Percentiles rank a stretch among this genome's conserved stretches.
These are phyloP conservation scores for Auricularia sp. DNA, from an alignment of 768 basidiomycete species.

Conservation along the genomic window DNA sequence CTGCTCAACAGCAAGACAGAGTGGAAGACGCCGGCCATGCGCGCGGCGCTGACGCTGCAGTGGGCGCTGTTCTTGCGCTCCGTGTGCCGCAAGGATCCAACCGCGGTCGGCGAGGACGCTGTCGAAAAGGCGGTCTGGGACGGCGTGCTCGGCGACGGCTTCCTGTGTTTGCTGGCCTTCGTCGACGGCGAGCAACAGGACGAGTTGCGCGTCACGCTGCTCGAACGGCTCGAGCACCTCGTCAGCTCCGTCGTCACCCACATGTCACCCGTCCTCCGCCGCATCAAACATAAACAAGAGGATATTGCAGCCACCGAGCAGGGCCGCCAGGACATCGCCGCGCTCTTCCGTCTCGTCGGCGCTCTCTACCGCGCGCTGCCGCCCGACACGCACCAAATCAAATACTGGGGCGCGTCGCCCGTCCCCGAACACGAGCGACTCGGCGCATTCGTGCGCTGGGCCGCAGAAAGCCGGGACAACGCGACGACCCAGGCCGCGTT, in stretches of 20 bases:
- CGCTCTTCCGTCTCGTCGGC: slow-evolving; percentile 75
- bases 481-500: slow-evolving; percentile 72
- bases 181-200: slow-evolving; percentile 17
- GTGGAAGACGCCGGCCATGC: slow-evolving; percentile 65
- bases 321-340: slow-evolving; percentile 76
- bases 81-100: slow-evolving; percentile 42
- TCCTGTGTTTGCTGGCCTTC: slow-evolving; percentile 51
- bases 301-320: slow-evolving; percentile 60
- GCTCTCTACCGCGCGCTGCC: slow-evolving; percentile 67
- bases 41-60: slow-evolving; percentile 65
- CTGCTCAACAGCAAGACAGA: slow-evolving; percentile 20
- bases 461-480: slow-evolving; percentile 61
- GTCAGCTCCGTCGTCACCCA: slow-evolving; percentile 27
- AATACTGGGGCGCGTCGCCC: slow-evolving; percentile 72
- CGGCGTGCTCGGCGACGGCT: slow-evolving; percentile 75
- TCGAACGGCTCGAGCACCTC: slow-evolving; percentile 60
- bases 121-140: slow-evolving; percentile 74
- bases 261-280: slow-evolving; percentile 20
- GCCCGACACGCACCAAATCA: slow-evolving; percentile 56
- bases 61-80: slow-evolving; percentile 62
- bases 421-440: slow-evolving; percentile 26
- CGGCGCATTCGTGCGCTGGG: slow-evolving; percentile 78
- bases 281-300: slow-evolving; percentile 81
- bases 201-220: slow-evolving; percentile 44
- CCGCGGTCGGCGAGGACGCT: slow-evolving; percentile 38